phyloP scores from a whole-genome alignment of 1,284 basidiomycete species.

The Pholiota adiposa region DNA sequence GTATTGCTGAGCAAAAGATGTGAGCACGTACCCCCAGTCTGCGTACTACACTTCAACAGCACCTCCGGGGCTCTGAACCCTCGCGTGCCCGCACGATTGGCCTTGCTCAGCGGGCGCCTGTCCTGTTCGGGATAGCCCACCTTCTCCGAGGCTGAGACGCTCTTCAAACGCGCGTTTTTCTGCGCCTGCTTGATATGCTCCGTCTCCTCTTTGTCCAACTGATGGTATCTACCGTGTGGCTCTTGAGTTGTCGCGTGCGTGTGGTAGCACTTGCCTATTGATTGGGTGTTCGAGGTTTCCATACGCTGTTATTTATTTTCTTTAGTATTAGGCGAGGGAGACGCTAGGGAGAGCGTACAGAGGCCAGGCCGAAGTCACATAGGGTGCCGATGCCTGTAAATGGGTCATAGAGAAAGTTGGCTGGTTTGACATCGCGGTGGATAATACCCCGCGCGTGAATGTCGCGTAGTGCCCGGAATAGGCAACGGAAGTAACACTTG shows the following conservation, averaged over 20 bases:
- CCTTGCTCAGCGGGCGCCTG: constrained; percentile 87
- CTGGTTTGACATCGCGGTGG: constrained; percentile 98
- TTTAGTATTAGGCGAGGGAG: neutral
- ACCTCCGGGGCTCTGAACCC: constrained; percentile 99
- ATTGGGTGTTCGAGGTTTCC: constrained; percentile 43
- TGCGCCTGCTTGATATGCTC: constrained; percentile 40
- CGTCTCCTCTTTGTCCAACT: constrained; percentile 39
- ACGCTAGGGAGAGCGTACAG: constrained; percentile 53
- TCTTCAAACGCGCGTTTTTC: constrained; percentile 65
- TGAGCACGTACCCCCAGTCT: constrained; percentile 77
- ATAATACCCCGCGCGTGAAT: constrained; percentile 90
- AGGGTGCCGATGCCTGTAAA: constrained; percentile 84
- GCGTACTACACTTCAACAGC: constrained; percentile 92
- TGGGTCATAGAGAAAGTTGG: constrained; percentile 96
- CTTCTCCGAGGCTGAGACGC: constrained; percentile 58
- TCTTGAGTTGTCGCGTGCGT: constrained; percentile 59
- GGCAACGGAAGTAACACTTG: constrained; percentile 88
- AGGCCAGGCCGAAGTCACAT: constrained; percentile 95
- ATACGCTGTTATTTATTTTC: constrained; percentile 52
- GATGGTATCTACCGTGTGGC: constrained; percentile 63
- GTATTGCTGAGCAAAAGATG: neutral
- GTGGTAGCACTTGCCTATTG: constrained; percentile 73
- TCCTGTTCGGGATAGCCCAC: constrained; percentile 80
- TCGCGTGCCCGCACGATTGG: constrained; percentile 95
- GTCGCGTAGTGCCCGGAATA: constrained; percentile 90